phyloP scores from a whole-genome alignment of 345 rosid genomes.

The Gossypium turneri region DNA sequence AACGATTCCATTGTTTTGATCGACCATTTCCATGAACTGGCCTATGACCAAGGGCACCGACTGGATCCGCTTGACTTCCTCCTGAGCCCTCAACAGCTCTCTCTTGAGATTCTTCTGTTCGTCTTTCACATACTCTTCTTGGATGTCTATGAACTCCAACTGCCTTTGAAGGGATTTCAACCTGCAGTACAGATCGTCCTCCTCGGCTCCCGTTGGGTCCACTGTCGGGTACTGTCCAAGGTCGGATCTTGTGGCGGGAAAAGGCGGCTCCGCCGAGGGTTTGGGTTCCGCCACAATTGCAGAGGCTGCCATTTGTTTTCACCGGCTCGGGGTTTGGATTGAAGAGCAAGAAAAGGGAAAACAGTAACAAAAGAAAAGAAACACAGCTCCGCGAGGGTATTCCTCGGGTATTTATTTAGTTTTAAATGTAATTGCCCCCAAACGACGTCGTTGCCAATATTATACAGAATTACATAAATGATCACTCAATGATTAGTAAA shows the following conservation, averaged over 20 bases:
- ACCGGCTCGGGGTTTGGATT: neutral
- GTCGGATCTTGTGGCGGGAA: slow-evolving; percentile 23
- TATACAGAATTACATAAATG: no score
- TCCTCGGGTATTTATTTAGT: neutral
- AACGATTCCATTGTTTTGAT: slow-evolving; percentile 95
- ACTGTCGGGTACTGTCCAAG: slow-evolving; percentile 20
- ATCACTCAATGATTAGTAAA: no score
- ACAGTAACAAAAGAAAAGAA: neutral
- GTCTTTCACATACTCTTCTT: slow-evolving; percentile 93
- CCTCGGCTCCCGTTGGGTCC: slow-evolving; percentile 31
- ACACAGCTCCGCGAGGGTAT: no score
- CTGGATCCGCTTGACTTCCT: slow-evolving; percentile 95
- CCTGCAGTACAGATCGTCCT: slow-evolving; percentile 84
- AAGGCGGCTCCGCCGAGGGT: slow-evolving; percentile 24
- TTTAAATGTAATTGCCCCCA: no score
- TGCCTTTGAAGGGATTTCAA: slow-evolving; percentile 77
- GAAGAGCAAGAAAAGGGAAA: slow-evolving; percentile 2
- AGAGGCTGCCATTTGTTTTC: slow-evolving; percentile 41
- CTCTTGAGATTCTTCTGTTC: slow-evolving; percentile 93
- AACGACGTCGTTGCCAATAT: no score
- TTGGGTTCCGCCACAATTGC: slow-evolving; percentile 63
- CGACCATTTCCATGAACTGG: slow-evolving; percentile 99
- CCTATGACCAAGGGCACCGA: slow-evolving; percentile 95
- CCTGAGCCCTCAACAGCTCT: slow-evolving; percentile 88
- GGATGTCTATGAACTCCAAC: slow-evolving; percentile 85